phyloP scores from a whole-genome alignment of 176 grass and related monocot species.

The Musa itinerans region DNA sequence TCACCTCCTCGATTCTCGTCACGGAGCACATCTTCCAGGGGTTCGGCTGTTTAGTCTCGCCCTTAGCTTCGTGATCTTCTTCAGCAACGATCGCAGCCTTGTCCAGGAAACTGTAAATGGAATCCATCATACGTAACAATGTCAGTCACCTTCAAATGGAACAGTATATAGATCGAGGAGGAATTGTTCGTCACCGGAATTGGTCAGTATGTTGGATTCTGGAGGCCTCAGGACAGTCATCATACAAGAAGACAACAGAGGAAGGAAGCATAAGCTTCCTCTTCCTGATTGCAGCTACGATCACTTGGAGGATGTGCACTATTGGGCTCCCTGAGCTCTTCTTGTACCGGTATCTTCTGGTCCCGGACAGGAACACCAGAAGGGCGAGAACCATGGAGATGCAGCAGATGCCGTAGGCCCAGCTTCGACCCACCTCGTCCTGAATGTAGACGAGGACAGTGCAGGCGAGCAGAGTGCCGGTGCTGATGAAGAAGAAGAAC shows the following conservation, averaged over 20 bases:
- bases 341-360: slow-evolving; percentile 62
- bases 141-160: too few relatives aligned
- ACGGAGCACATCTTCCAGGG: slow-evolving; percentile 68
- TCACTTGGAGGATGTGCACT: slow-evolving; percentile 74
- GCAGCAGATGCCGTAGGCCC: slow-evolving; percentile 74
- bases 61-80: slow-evolving; percentile 32
- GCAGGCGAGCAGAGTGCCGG: slow-evolving; percentile 57
- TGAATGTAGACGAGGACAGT: slow-evolving; percentile 81
- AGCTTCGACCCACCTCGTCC: slow-evolving; percentile 68
- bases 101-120: slow-evolving; percentile 42
- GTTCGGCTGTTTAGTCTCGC: slow-evolving; percentile 19
- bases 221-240: slow-evolving; percentile 31
- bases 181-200: slow-evolving; percentile 25
- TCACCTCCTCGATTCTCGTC: slow-evolving; percentile 71
- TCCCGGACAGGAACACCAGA: slow-evolving; percentile 48
- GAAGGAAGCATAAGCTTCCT: slow-evolving; percentile 21
- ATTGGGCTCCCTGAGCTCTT: slow-evolving; percentile 55
- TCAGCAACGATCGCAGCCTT: slow-evolving; percentile 55
- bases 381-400: slow-evolving; percentile 54
- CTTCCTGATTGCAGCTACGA: slow-evolving; percentile 50
- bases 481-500: slow-evolving; percentile 77
- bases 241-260: slow-evolving; percentile 27
- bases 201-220: slow-evolving; percentile 48
- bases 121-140: background rate
- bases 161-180: too few relatives aligned